A percentile compares a stretch with the other conserved stretches of the same genome.
phyloP scores from a whole-genome alignment of 306 rosid species.

The Delonix regia region DNA sequence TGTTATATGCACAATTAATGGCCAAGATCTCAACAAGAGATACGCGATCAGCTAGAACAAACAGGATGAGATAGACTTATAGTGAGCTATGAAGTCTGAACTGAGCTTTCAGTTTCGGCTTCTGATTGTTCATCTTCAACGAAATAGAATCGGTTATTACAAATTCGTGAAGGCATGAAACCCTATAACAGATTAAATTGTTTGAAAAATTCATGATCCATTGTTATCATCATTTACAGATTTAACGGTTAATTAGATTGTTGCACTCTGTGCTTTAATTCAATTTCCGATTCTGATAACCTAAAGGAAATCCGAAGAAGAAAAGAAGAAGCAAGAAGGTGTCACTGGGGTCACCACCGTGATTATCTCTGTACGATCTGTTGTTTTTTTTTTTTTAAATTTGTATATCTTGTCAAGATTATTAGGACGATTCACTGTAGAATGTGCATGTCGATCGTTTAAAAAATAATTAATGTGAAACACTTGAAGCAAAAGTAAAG shows the following conservation, averaged over 20 bases:
- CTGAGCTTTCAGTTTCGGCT: background rate
- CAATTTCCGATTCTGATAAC: background rate
- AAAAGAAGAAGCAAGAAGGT: background rate
- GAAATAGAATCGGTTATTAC: background rate
- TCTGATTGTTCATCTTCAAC: background rate
- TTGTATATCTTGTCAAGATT: background rate
- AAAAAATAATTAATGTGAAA: background rate
- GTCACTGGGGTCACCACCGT: conserved; percentile 20
- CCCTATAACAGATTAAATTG: background rate
- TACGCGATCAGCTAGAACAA: background rate
- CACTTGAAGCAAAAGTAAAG: conserved; percentile 14
- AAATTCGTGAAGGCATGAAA: background rate
- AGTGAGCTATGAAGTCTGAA: background rate
- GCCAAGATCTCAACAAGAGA: background rate
- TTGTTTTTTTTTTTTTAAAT: background rate
- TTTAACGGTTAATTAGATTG: background rate
- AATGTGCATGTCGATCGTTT: conserved; percentile 30
- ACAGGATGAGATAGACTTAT: background rate
- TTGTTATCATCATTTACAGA: background rate
- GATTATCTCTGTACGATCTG: conserved; percentile 3
- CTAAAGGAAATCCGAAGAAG: background rate
- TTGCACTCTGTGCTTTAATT: too few relatives aligned
- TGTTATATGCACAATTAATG: background rate
- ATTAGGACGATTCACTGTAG: conserved; percentile 5
- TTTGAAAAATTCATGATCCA: background rate